Base-by-base conservation (phyloP, 148 eudicot genomes). In the Heliamphora exappendiculata region DNA sequence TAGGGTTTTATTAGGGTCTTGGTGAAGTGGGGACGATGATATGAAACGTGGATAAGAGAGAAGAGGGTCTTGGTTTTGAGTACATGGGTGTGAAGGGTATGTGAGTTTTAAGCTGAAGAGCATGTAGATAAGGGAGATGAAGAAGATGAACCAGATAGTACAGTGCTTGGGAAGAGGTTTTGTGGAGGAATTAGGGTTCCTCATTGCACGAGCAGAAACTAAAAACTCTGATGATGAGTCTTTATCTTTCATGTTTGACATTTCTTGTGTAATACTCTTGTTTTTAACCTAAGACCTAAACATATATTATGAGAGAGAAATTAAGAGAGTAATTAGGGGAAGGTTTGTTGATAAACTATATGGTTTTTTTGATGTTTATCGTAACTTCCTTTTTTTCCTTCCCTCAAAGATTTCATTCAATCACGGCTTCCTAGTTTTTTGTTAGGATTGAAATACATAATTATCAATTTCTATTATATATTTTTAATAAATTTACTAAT, bases 131-230 rank as follows among this genome's bases (percentile, higher is more conserved):
- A 80, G 65, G 2, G 59, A 60, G 59, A 85, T 19, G 67, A 79
- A 17, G 41, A 85, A 0, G 50, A 84, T 49, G 26, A 83, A 44
- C 45, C 74, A 76, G n/a, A 83, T 24, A 2, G 63, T 49, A 1
- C n/a, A n/a, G n/a, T 62, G 17, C 39, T 62, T 62, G 14, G 67
- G 39, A 5, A 62, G 11, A n/a, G 8, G 28, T 44, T 26, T 47
- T 7, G 22, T 45, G 47, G 5, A 44, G 39, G 51, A 42, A 42
- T 24, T 5, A n/a, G 19, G 69, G 20, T 65, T 37, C 36, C 45
- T 65, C 47, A 65, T 65, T 9, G 12, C 31, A 7, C 42, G 72
- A 44, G 22, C 51, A 22, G 26, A 67, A 12, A 22, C 13, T 4
- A 22, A 13, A 34, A 12, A 11, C 26, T 67, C 53, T 13, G 51